Conservation (phyloP, 2,329 filamentous ascomycete species). For the Botryotinia globosa region DNA sequence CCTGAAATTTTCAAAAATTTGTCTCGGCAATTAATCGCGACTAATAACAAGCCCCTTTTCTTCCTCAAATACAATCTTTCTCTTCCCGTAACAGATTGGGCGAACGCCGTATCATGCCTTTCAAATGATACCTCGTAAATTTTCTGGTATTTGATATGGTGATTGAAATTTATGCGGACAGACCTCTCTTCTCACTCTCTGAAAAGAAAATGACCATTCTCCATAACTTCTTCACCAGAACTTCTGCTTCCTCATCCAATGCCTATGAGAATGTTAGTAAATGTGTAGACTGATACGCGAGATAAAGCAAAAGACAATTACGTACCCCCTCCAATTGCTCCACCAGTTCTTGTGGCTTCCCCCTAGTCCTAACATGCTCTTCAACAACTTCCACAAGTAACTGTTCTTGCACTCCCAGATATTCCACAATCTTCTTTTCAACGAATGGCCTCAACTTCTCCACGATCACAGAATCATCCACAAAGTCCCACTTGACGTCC, state of each 20-base stretch:
- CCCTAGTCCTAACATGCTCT: slow-evolving; percentile 74
- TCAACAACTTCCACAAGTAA: slow-evolving; percentile 91
- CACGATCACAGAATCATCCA: slow-evolving; percentile 76
- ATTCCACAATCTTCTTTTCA: slow-evolving; percentile 97
- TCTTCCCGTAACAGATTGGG: not conserved
- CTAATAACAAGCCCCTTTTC: not conserved
- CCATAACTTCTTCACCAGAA: slow-evolving; percentile 95
- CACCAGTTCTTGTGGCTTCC: slow-evolving; percentile 73
- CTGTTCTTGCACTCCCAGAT: slow-evolving; percentile 93
- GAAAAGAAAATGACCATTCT: slow-evolving; percentile 98
- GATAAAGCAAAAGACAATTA: slow-evolving; percentile 29
- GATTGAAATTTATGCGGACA: slow-evolving; percentile 56
- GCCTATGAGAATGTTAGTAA: slow-evolving; percentile 50
- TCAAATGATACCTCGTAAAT: too few relatives aligned
- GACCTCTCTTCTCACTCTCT: slow-evolving; percentile 85
- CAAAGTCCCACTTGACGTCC: slow-evolving; percentile 86
- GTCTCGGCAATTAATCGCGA: not conserved
- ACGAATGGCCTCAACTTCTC: slow-evolving; percentile 92
- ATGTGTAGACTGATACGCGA: not conserved
- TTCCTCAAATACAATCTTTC: not conserved
- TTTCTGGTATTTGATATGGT: too few relatives aligned
- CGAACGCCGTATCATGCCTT: not conserved
- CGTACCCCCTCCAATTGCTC: slow-evolving; percentile 80
- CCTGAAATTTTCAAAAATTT: not conserved
- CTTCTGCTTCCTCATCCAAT: slow-evolving; percentile 91